Conservation (phyloP, 352 stramenopile genomes). For the Globisporangium yorkense region DNA sequence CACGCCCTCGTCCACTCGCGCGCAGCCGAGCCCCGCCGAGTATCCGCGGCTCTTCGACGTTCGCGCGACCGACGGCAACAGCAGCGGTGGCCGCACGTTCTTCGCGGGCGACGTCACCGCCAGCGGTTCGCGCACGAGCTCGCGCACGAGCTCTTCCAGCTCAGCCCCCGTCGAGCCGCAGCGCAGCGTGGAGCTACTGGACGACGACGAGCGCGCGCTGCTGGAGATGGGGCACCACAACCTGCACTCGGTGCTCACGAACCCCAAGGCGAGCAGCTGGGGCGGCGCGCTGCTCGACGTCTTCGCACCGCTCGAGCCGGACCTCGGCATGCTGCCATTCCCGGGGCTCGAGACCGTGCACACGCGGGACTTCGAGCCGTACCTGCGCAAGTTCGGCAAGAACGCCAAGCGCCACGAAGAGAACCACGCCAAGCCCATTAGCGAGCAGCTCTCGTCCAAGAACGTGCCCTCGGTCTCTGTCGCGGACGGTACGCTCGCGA, state of each 20-base stretch:
- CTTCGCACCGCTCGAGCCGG: slow-evolving; percentile 65
- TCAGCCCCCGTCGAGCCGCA: slow-evolving; percentile 9
- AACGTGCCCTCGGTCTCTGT: slow-evolving; percentile 77
- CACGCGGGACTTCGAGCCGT: slow-evolving; percentile 69
- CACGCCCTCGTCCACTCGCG: slow-evolving; percentile 24
- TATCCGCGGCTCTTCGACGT: slow-evolving; percentile 77
- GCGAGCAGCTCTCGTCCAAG: slow-evolving; percentile 77
- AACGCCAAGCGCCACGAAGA: slow-evolving; percentile 60
- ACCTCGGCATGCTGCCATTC: slow-evolving; percentile 63
- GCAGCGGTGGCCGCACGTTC: slow-evolving; percentile 3
- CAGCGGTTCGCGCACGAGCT: slow-evolving; percentile 23
- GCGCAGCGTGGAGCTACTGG: slow-evolving; percentile 24
- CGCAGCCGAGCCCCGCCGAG: slow-evolving; percentile 41
- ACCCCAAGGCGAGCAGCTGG: slow-evolving; percentile 74
- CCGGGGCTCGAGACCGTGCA: slow-evolving; percentile 56
- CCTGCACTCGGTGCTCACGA: slow-evolving; percentile 79
- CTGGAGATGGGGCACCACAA: slow-evolving; percentile 73
- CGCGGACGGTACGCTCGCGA: slow-evolving; percentile 43
- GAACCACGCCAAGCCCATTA: slow-evolving; percentile 73
- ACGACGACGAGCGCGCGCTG: slow-evolving; percentile 64
- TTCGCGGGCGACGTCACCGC: background rate
- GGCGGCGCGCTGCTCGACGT: slow-evolving; percentile 60
- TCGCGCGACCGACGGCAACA: slow-evolving; percentile 22
- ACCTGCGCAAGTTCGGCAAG: slow-evolving; percentile 66
- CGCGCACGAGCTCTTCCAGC: slow-evolving; percentile 23